phyloP scores from a whole-genome alignment of 129 eudicot genomes.

The Smallanthus sonchifolius region DNA sequence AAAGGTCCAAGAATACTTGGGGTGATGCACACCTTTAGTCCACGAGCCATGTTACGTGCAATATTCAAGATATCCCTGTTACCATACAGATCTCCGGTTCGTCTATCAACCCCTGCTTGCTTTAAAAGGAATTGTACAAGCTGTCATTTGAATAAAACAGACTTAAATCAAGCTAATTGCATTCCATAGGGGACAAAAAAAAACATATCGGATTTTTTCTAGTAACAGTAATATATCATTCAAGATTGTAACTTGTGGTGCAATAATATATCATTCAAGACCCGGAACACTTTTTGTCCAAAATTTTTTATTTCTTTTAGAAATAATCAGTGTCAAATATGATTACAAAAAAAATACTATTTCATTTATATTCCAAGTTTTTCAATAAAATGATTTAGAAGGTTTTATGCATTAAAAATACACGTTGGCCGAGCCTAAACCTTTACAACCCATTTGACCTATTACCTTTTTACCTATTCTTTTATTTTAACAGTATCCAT shows the following conservation, averaged over 20 bases:
- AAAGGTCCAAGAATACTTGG: background rate
- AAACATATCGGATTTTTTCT: background rate
- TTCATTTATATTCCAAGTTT: background rate
- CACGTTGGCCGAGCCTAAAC: background rate
- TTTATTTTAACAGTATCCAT: background rate
- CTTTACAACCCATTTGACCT: background rate
- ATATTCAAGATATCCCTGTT: slow-evolving; percentile 82
- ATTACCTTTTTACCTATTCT: background rate
- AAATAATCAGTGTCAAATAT: background rate
- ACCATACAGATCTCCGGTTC: slow-evolving; percentile 97
- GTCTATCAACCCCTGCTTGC: slow-evolving; percentile 95
- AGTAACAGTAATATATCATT: background rate
- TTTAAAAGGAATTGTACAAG: slow-evolving; percentile 90
- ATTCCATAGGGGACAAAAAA: background rate
- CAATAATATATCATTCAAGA: background rate
- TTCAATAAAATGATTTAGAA: background rate
- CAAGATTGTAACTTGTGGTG: background rate
- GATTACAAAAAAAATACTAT: background rate
- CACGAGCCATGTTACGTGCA: slow-evolving; percentile 99
- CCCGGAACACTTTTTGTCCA: background rate
- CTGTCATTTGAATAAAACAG: slow-evolving; percentile 41
- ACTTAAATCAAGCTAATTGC: slow-evolving; percentile 6
- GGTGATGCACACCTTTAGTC: slow-evolving; percentile 61
- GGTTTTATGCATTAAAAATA: background rate
- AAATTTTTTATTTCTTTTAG: background rate